A percentile compares a stretch with the other conserved stretches of the same genome.
These are phyloP conservation scores for Ampelomyces quisqualis DNA, from an alignment of 2,329 filamentous ascomycete genomes.

Conservation along the genomic window DNA sequence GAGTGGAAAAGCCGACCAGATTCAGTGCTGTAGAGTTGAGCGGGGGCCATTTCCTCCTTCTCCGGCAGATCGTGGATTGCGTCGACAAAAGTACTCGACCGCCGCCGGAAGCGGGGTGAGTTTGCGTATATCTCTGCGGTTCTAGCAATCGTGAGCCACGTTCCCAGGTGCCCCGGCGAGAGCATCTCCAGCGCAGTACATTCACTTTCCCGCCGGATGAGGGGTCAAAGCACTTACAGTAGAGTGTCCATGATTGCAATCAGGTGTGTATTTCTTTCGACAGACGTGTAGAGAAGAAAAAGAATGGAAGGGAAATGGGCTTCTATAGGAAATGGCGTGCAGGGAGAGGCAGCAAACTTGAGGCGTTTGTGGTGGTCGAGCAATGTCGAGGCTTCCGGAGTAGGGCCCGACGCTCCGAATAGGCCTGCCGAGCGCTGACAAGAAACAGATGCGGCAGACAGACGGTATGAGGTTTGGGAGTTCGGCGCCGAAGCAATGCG, in stretches of 20 bases:
- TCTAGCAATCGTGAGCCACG: constrained; percentile 49
- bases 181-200: constrained; percentile 3
- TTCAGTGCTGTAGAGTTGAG: constrained; percentile 97
- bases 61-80: constrained; percentile 92
- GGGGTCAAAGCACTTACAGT: constrained; percentile 53
- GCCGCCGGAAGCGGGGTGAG: constrained; percentile 83
- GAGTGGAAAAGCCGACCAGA: constrained; percentile 96
- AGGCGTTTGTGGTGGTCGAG: constrained; percentile 18
- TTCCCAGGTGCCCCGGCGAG: not conserved
- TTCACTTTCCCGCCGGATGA: constrained; percentile 16
- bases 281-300: constrained; percentile 4
- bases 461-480: constrained; percentile 2
- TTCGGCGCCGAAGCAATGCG: too few relatives aligned
- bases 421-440: constrained; percentile 24
- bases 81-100: constrained; percentile 95
- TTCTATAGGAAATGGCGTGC: constrained; percentile 4
- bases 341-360: constrained; percentile 5
- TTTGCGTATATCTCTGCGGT: constrained; percentile 91
- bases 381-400: constrained; percentile 14
- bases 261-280: constrained; percentile 7
- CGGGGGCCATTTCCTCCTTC: constrained; percentile 82
- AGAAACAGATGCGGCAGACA: constrained; percentile 16
- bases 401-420: constrained; percentile 18
- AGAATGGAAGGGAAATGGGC: constrained; percentile 8
- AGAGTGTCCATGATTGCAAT: constrained; percentile 59